Conservation (phyloP, 2,329 filamentous ascomycete genomes). For the Penicillium sp. region DNA sequence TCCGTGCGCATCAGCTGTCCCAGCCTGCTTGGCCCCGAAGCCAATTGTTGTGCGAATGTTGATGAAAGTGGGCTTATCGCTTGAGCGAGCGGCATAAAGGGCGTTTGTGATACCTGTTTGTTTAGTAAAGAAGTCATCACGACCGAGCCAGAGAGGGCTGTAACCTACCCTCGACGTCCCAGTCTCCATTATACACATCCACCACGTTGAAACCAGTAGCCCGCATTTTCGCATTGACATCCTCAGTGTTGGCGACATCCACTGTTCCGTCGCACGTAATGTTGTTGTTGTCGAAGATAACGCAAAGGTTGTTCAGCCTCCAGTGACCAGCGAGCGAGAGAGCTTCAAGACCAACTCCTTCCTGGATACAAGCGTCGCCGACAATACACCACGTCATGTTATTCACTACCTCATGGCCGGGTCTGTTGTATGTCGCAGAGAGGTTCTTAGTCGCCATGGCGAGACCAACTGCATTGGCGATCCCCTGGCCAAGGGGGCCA, state of each 20-base stretch:
- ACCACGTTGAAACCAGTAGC: constrained; percentile 62
- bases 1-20: constrained; percentile 16
- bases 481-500: constrained; percentile 61
- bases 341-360: constrained; percentile 62
- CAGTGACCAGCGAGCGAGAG: constrained; percentile 49
- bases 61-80: constrained; percentile 59
- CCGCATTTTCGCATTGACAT: constrained; percentile 62
- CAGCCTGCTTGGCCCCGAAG: constrained; percentile 38
- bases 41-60: constrained; percentile 61
- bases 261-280: constrained; percentile 63
- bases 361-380: constrained; percentile 64
- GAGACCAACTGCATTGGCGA: constrained; percentile 62
- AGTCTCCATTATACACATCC: constrained; percentile 59
- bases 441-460: constrained; percentile 61
- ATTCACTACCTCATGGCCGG: constrained; percentile 52
- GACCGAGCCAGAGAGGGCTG: neutral
- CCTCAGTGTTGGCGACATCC: constrained; percentile 60
- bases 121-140: neutral
- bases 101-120: constrained; percentile 16
- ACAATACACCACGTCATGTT: constrained; percentile 61
- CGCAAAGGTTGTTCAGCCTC: constrained; percentile 59
- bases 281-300: constrained; percentile 67
- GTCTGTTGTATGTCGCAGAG: constrained; percentile 53
- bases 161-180: constrained; percentile 50
- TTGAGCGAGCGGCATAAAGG: constrained; percentile 50